Conservation (phyloP, 805 yeast genomes). For the Cyberlindnera sargentensis region DNA sequence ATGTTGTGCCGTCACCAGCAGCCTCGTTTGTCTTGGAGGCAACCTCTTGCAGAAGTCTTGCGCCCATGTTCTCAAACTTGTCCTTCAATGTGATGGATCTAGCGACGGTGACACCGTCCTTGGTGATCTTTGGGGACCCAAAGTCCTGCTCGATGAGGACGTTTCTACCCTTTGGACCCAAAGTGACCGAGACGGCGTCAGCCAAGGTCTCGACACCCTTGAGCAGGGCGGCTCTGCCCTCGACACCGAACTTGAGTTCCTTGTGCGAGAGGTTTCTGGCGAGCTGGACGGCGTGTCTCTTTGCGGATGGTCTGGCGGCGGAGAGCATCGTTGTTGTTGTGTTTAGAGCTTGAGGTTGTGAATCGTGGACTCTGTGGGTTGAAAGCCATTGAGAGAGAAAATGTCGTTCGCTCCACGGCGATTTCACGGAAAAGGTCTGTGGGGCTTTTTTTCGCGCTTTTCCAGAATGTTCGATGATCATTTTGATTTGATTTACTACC, state of each 20-base stretch:
- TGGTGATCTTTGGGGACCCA: conserved; percentile 97
- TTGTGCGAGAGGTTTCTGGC: conserved; percentile 52
- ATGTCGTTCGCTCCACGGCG: background rate
- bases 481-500: no score
- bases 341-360: background rate
- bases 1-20: conserved; percentile 99
- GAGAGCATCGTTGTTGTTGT: conserved; percentile 16
- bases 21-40: conserved; percentile 97
- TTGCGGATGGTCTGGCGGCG: conserved; percentile 21
- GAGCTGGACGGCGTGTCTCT: conserved; percentile 17
- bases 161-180: conserved; percentile 98
- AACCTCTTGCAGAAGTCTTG: conserved; percentile 91
- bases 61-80: conserved; percentile 96
- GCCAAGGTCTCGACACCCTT: conserved; percentile 83
- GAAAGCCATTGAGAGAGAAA: background rate
- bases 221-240: conserved; percentile 46
- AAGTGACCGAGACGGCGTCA: conserved; percentile 95
- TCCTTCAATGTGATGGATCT: conserved; percentile 78
- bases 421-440: no score
- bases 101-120: conserved; percentile 99
- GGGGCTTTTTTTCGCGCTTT: no score
- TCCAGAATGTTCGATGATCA: background rate
- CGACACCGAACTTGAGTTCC: conserved; percentile 92
- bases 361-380: no score
- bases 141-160: conserved; percentile 95